These are phyloP conservation scores for Petrea volubilis DNA, from an alignment of 257 asterid species.

Conservation along the genomic window DNA sequence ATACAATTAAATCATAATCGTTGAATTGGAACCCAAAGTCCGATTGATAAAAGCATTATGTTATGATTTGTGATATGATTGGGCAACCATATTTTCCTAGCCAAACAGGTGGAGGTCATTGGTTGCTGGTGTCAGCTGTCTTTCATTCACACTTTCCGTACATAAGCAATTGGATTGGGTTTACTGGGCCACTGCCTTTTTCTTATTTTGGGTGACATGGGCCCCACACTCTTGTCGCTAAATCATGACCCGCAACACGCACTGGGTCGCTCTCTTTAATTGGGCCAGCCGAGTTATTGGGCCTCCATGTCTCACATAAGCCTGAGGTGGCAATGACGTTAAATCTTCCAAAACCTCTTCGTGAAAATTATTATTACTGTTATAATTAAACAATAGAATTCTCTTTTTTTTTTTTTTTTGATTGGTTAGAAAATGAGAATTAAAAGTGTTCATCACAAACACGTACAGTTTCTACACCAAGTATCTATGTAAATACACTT, in stretches of 20 bases:
- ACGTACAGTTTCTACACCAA: no score
- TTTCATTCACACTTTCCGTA: not conserved
- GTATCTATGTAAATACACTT: no score
- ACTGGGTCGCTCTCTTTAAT: not conserved
- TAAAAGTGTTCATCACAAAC: no score
- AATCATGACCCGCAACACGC: not conserved
- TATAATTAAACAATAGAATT: no score
- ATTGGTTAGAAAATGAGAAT: no score
- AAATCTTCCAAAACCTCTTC: not conserved
- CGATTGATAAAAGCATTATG: no score
- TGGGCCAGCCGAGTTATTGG: constrained; percentile 5
- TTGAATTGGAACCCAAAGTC: no score
- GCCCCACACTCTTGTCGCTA: not conserved
- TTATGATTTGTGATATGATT: no score
- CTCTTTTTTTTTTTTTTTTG: no score
- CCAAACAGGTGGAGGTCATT: no score
- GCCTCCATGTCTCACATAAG: not conserved
- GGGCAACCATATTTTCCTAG: no score
- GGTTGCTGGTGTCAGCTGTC: constrained; percentile 3
- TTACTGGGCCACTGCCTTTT: not conserved
- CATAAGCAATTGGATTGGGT: not conserved
- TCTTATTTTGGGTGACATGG: not conserved
- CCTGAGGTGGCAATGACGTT: constrained; percentile 27
- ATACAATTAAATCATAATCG: no score
- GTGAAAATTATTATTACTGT: not conserved